phyloP scores from a whole-genome alignment of 192 early-diverging fungal genomes.

The Phycomyces blakesleeanus region DNA sequence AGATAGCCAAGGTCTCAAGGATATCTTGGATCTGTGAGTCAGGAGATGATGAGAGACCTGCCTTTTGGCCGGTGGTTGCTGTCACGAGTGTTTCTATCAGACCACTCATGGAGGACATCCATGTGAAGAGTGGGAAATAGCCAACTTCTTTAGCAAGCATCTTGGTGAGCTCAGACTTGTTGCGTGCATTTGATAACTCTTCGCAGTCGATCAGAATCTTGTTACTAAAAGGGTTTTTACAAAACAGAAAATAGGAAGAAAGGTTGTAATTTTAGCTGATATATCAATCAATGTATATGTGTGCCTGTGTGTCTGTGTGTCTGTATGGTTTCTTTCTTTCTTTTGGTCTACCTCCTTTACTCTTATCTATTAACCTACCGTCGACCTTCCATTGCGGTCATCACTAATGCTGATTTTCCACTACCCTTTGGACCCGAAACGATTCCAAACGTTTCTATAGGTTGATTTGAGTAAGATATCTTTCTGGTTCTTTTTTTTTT shows the following conservation, averaged over 20 bases:
- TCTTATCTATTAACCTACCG: slow-evolving; percentile 33
- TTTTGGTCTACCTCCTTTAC: no score
- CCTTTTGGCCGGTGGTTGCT: slow-evolving; percentile 87
- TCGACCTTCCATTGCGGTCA: slow-evolving; percentile 61
- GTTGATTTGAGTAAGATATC: not conserved
- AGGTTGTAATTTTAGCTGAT: no score
- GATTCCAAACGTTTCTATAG: slow-evolving; percentile 75
- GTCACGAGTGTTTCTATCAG: slow-evolving; percentile 81
- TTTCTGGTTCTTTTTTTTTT: not conserved
- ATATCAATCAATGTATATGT: no score
- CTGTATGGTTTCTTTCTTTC: no score
- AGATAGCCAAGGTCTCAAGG: slow-evolving; percentile 75
- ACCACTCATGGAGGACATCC: slow-evolving; percentile 64
- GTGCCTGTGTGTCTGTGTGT: no score
- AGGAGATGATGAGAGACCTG: slow-evolving; percentile 74
- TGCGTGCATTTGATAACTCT: slow-evolving; percentile 67
- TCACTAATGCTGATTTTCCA: slow-evolving; percentile 75
- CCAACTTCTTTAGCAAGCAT: slow-evolving; percentile 81
- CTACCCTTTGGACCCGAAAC: slow-evolving; percentile 82
- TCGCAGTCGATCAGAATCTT: slow-evolving; percentile 80
- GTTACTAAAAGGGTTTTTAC: slow-evolving; percentile 34
- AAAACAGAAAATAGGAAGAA: no score
- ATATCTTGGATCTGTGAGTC: slow-evolving; percentile 82
- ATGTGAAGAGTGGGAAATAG: slow-evolving; percentile 90
- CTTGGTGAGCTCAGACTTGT: slow-evolving; percentile 70